Base-by-base conservation (phyloP, 352 stramenopile genomes). In the Stramenopiles sp. region DNA sequence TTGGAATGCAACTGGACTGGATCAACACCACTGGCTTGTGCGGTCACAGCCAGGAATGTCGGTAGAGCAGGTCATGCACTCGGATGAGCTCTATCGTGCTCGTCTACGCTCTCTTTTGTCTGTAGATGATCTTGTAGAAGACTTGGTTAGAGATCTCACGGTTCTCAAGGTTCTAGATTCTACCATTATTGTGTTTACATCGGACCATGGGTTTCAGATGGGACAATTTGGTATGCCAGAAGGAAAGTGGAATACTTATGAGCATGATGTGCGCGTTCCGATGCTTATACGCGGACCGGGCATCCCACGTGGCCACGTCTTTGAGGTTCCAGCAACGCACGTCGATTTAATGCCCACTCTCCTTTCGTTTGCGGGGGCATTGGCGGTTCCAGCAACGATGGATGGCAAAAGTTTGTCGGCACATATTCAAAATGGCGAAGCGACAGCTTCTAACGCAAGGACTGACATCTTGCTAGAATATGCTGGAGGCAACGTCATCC, bases 321-420 rank as follows among this genome's bases (percentile, higher is more conserved):
- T 32, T 0, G 7, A 80, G 7, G 25, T 30, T 0, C 82, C 85
- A 67, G 83, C 85, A 0, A 44, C 84, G 0, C 84, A 84, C 67
- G 82, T 88, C 80, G 85, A 88, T 80, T 83, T 88, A 32, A 84
- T 84, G 32, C 85, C 85, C 0, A 88, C 85, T 0, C 83, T 88
- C 39, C n/a, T 84, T n/a, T n/a, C n/a, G n/a, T n/a, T n/a, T n/a
- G n/a, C n/a, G n/a, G n/a, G n/a, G n/a, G n/a, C n/a, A n/a, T n/a
- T n/a, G 0, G 22, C 80, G 7, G 27, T 30, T 32, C 14, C n/a
- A n/a, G n/a, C n/a, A n/a, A n/a, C n/a, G n/a, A n/a, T n/a, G n/a
- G n/a, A n/a, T n/a, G n/a, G n/a, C n/a, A n/a, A n/a, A n/a, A n/a
- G n/a, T n/a, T n/a, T n/a, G n/a, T n/a, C n/a, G n/a, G n/a, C n/a